Base-by-base conservation (phyloP, 2,329 filamentous ascomycete genomes). In the Lachnellula hyalina region DNA sequence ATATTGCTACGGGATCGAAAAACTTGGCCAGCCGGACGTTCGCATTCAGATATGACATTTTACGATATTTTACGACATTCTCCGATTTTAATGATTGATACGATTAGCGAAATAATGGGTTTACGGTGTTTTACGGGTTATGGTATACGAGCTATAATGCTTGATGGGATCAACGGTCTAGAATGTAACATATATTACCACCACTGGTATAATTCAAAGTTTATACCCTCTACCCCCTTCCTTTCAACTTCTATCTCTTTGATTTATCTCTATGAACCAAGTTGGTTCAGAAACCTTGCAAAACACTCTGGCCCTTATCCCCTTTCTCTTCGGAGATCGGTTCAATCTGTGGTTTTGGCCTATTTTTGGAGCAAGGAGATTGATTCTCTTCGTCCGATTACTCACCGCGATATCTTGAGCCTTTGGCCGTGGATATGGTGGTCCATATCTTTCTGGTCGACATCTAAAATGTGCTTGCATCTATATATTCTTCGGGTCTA, bases 351-450 rank as follows among this genome's bases (percentile, higher is more conserved):
- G 85, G 85, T 84, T 76, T 79, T 78, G 83, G 83, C 87, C 86
- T 87, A 89, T 90, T 90, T 90, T 90, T 82, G 83, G 82, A 79
- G 80, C 75, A 89, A 87, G 86, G 80, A 91, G 83, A 91, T 77
- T 63, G 74, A 84, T 65, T 51, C 23, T 49, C 15, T 63, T 21
- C 23, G 74, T 70, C 78, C 77, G 72, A 72, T 74, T 84, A 89
- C 85, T 89, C 86, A 89, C 84, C 84, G 78, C 80, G 75, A 75
- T 79, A 77, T 78, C 75, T 75, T 74, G 70, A 70, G 67, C 68
- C 71, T 67, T 61, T 15, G 63, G 67, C 67, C 71, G 73, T 87
- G 83, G 81, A 76, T 79, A 78, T 76, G 72, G 80, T 76, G 85
- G 84, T 90, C 86, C 85, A 87, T 86, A 71, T 77, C 78, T 78